These are phyloP conservation scores for Decorospora gaudefroyi DNA, from an alignment of 2,329 filamentous ascomycete genomes.

Conservation along the genomic window DNA sequence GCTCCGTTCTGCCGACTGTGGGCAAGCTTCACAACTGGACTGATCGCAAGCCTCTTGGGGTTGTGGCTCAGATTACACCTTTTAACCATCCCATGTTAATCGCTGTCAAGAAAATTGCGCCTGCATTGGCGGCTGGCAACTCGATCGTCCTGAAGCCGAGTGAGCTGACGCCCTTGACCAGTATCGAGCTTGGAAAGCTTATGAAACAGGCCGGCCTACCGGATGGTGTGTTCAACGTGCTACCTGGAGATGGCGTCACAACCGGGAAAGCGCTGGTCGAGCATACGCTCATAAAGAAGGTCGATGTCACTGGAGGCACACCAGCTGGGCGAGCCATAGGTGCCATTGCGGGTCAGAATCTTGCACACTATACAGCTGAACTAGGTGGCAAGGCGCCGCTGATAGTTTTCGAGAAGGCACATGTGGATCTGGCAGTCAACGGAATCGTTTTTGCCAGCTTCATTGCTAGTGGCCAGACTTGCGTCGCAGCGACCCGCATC, in stretches of 20 bases:
- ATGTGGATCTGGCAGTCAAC: slow-evolving; percentile 46
- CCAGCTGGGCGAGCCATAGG: slow-evolving; percentile 46
- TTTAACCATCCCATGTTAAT: slow-evolving; percentile 50
- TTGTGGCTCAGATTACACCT: slow-evolving; percentile 48
- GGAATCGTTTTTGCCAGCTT: slow-evolving; percentile 51
- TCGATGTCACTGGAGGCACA: slow-evolving; percentile 48
- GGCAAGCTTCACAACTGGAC: slow-evolving; percentile 58
- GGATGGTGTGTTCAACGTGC: slow-evolving; percentile 45
- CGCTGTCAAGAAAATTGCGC: slow-evolving; percentile 49
- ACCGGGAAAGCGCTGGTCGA: slow-evolving; percentile 46
- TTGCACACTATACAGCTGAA: slow-evolving; percentile 46
- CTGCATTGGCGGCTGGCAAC: slow-evolving; percentile 45
- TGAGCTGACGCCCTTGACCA: slow-evolving; percentile 47
- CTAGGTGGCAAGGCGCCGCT: slow-evolving; percentile 48
- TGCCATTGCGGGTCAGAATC: slow-evolving; percentile 43
- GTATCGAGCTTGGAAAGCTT: slow-evolving; percentile 44
- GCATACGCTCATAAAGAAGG: slow-evolving; percentile 45
- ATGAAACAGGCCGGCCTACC: slow-evolving; percentile 47
- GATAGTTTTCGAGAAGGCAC: slow-evolving; percentile 45
- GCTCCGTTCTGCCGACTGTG: slow-evolving; percentile 66
- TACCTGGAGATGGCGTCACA: slow-evolving; percentile 40
- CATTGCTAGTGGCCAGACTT: slow-evolving; percentile 61
- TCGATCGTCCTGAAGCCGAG: slow-evolving; percentile 47
- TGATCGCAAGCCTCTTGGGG: slow-evolving; percentile 46
- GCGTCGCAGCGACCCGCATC: slow-evolving; percentile 60